Conservation (phyloP, 2,329 filamentous ascomycete species). For the Tolypocladium ovalisporum region DNA sequence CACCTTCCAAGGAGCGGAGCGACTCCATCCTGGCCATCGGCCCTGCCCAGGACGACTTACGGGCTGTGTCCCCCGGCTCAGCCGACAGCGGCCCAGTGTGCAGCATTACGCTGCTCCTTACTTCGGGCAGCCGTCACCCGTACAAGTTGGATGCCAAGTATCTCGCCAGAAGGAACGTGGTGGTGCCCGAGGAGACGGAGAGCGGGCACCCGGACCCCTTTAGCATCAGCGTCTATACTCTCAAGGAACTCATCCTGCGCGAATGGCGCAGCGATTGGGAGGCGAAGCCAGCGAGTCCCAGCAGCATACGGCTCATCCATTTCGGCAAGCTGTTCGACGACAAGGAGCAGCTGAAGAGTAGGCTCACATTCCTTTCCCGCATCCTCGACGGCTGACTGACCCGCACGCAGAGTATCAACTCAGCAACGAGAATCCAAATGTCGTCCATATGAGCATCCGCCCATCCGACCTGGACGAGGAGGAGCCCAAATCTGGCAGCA, state of each 20-base stretch:
- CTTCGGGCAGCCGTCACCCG: conserved; percentile 71
- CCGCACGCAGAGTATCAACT: conserved; percentile 61
- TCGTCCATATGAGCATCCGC: conserved; percentile 90
- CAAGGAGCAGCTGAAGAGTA: conserved; percentile 76
- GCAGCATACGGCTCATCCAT: conserved; percentile 80
- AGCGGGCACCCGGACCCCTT: conserved; percentile 62
- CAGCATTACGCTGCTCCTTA: conserved; percentile 73
- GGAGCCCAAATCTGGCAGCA: conserved; percentile 58
- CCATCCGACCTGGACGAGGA: conserved; percentile 79
- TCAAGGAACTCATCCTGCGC: conserved; percentile 87
- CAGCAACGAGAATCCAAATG: conserved; percentile 62
- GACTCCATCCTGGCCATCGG: conserved; percentile 31
- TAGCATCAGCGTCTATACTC: conserved; percentile 82
- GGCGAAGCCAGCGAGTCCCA: conserved; percentile 71
- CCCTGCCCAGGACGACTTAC: conserved; percentile 30
- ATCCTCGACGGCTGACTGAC: conserved; percentile 1
- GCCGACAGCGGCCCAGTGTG: conserved; percentile 35
- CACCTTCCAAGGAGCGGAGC: conserved; percentile 18
- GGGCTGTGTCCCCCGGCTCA: conserved; percentile 17
- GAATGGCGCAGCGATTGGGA: conserved; percentile 96
- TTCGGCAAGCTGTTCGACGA: conserved; percentile 88
- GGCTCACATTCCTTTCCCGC: conserved; percentile 14
- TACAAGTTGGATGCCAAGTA: conserved; percentile 87
- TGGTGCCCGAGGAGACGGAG: conserved; percentile 54
- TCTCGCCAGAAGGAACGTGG: conserved; percentile 67